Evolutionary conservation across 306 rosid species (phyloP).

Genomic region (Styphnolobium japonicum): DNA sequence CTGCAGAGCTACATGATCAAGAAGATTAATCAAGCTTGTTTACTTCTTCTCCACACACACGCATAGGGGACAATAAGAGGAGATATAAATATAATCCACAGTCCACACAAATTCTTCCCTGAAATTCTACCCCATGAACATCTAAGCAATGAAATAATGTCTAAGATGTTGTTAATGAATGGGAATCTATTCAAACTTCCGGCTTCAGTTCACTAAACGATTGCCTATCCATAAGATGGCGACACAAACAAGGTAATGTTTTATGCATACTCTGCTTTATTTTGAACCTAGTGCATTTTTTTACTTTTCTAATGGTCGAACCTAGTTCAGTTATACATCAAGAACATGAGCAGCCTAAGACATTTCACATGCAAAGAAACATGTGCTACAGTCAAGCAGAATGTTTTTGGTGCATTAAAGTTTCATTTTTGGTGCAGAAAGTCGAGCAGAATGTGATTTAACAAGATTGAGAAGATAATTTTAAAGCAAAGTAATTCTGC

Average conservation of each 20-base stretch:
- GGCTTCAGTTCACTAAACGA: background rate
- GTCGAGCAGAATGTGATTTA: background rate
- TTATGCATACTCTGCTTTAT: background rate
- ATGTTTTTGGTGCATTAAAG: background rate
- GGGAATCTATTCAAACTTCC: background rate
- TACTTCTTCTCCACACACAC: background rate
- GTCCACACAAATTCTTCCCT: background rate
- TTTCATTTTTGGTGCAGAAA: background rate
- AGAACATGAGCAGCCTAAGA: background rate
- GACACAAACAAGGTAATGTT: background rate
- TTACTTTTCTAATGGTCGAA: background rate
- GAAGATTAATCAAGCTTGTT: slow-evolving; percentile 22
- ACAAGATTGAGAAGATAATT: slow-evolving; percentile 1
- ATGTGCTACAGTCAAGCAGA: background rate
- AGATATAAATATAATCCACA: background rate
- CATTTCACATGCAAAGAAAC: background rate
- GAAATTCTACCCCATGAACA: background rate
- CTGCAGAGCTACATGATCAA: slow-evolving; percentile 66
- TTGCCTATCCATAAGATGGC: background rate
- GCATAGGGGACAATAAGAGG: slow-evolving; percentile 1
- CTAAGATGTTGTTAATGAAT: background rate
- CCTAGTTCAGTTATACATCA: background rate
- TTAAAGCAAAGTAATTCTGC: background rate
- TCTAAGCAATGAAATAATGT: background rate
- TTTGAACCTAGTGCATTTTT: background rate